Percentiles rank a stretch among this genome's conserved stretches.
Conservation (phyloP, 371 early-diverging fungal species). For the Entomophthora muscae region DNA sequence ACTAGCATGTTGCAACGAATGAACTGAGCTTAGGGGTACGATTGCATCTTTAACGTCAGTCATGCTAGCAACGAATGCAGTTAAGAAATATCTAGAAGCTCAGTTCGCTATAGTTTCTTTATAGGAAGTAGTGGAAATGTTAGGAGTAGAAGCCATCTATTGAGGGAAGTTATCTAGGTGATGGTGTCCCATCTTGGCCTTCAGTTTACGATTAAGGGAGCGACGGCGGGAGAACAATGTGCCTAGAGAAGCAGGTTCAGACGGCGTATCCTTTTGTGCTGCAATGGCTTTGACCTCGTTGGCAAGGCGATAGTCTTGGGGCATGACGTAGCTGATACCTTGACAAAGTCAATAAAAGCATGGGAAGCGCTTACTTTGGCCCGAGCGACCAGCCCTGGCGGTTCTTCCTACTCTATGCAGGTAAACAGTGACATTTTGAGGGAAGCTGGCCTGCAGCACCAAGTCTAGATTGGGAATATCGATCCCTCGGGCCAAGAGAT, state of each 20-base stretch:
- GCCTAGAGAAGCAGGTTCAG: not conserved
- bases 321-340: not conserved
- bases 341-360: not conserved
- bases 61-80: no score
- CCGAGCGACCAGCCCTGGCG: not conserved
- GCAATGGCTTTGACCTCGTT: not conserved
- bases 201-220: not conserved
- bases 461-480: not conserved
- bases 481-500: not conserved
- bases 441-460: constrained; percentile 1
- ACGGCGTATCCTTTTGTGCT: not conserved
- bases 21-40: no score
- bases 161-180: no score
- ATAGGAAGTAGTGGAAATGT: no score
- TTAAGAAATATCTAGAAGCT: no score
- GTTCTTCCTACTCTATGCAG: constrained; percentile 1
- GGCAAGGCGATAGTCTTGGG: not conserved
- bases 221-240: not conserved
- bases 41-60: no score
- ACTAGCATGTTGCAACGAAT: no score
- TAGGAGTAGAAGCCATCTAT: no score
- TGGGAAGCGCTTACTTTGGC: not conserved
- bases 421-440: not conserved
- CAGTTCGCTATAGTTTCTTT: no score
- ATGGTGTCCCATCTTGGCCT: no score